Evolutionary conservation across 73 alveolate genomes (phyloP).

Genomic region (Halteria grandinella): DNA sequence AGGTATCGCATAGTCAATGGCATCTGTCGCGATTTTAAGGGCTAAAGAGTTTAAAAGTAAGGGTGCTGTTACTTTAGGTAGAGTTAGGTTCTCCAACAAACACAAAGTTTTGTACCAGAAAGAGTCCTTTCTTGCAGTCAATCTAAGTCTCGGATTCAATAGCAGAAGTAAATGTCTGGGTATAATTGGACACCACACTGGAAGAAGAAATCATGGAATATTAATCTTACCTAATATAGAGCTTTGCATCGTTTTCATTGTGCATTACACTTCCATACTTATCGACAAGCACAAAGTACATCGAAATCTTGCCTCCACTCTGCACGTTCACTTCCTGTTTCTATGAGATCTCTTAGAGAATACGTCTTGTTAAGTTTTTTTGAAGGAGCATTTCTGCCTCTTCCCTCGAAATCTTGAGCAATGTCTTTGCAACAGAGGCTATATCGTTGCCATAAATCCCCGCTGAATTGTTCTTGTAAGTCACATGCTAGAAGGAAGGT

Average conservation of each 20-base stretch:
- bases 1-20: neutral
- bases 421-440: too few species aligned
- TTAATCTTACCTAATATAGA: neutral
- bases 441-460: too few species aligned
- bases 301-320: too few species aligned
- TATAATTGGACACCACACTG: neutral
- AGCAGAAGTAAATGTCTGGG: neutral
- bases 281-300: conserved; percentile 24
- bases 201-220: too few species aligned
- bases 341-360: too few species aligned
- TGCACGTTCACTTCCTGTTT: too few species aligned
- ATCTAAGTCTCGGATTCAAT: neutral
- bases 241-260: neutral
- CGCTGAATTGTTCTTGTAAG: too few species aligned
- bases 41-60: neutral
- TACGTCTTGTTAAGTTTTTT: too few species aligned
- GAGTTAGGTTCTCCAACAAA: neutral
- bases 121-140: neutral
- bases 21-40: conserved; percentile 2
- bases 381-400: too few species aligned
- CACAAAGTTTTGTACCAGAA: neutral
- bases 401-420: too few species aligned
- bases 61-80: neutral
- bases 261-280: conserved; percentile 26
- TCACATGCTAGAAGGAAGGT: too few species aligned